A percentile compares a stretch with the other conserved stretches of the same genome.
phyloP scores from a whole-genome alignment of 164 flowering plant genomes.

The Piper longum region DNA sequence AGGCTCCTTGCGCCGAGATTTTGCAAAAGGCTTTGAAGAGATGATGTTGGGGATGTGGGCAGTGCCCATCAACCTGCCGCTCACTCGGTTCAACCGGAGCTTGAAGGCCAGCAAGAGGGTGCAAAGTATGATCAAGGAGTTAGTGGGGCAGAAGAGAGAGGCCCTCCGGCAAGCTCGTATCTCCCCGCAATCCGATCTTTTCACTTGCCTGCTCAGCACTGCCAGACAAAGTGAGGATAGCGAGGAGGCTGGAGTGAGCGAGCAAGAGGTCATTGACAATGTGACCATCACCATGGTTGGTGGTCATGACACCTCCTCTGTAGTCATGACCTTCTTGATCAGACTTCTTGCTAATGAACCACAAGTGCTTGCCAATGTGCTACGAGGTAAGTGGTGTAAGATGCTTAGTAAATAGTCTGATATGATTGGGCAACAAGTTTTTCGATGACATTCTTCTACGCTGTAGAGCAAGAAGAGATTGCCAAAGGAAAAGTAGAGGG shows the following conservation, averaged over 20 bases:
- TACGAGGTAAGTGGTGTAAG: slow-evolving; percentile 7
- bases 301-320: slow-evolving; percentile 43
- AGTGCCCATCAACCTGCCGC: slow-evolving; percentile 53
- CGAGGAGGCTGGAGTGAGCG: slow-evolving; percentile 9
- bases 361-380: slow-evolving; percentile 14
- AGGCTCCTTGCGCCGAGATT: slow-evolving; percentile 25
- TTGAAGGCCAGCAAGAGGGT: slow-evolving; percentile 30
- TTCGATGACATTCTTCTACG: background rate
- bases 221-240: slow-evolving; percentile 4
- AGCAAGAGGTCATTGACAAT: slow-evolving; percentile 47
- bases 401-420: background rate
- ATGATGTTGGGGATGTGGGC: slow-evolving; percentile 53
- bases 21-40: slow-evolving; percentile 19
- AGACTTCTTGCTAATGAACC: slow-evolving; percentile 27
- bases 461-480: slow-evolving; percentile 28
- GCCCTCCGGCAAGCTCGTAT: slow-evolving; percentile 20
- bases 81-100: slow-evolving; percentile 45
- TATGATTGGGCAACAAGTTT: background rate
- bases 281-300: slow-evolving; percentile 41
- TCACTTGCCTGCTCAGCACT: slow-evolving; percentile 36
- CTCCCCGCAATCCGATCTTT: slow-evolving; percentile 37
- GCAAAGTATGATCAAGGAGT: slow-evolving; percentile 15
- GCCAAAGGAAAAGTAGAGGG: slow-evolving; percentile 14
- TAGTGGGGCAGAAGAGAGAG: slow-evolving; percentile 25
- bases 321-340: slow-evolving; percentile 38